Base-by-base conservation (phyloP, 1,139 yeast genomes). In the Saccharomyces hybrid region DNA sequence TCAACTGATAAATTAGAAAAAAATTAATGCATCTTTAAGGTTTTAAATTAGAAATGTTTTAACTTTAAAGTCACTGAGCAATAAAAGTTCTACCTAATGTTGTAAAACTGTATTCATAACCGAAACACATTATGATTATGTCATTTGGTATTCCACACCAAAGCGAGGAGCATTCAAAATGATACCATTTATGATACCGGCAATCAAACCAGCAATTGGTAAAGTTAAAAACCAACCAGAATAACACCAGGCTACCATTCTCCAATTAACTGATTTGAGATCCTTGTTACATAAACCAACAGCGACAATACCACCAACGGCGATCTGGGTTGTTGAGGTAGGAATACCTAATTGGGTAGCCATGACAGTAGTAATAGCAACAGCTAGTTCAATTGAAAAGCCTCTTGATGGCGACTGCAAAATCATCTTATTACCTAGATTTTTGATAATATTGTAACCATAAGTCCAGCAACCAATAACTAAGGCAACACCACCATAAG, bases 391-490 rank as follows among this genome's bases (percentile, higher is more conserved):
- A 67, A 85, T 83, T 20, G 87, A 73, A 65, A 84, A 86, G n/a
- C 93, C 93, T 71, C 93, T 78, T 5, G 89, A 77, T 50, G 95
- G 95, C 1, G 91, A 84, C 73, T 84, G 90, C 62, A 84, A 76
- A 57, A 86, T 85, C 71, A 85, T 74, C 67, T 82, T 83, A 75
- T 85, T 85, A 69, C 93, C 95, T 70, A 85, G 76, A 67, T 82
- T 81, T 56, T 78, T 71, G 85, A 85, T 84, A 64, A 85, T 81
- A 64, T 79, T 78, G 76, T 84, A 85, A 59, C 91, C 91, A 59
- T 73, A 84, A 49, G 84, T 83, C 89, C 89, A 84, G 59, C 78
- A 69, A 55, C 95, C 95, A 62, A 85, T 69, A 44, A 81, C 86
- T 59, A 85, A 75, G 14, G 88, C 81, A 53, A 74, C 82, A 56